phyloP scores from a whole-genome alignment of 225 moss, liverwort and hornwort genomes.

The Takakia lepidozioides region DNA sequence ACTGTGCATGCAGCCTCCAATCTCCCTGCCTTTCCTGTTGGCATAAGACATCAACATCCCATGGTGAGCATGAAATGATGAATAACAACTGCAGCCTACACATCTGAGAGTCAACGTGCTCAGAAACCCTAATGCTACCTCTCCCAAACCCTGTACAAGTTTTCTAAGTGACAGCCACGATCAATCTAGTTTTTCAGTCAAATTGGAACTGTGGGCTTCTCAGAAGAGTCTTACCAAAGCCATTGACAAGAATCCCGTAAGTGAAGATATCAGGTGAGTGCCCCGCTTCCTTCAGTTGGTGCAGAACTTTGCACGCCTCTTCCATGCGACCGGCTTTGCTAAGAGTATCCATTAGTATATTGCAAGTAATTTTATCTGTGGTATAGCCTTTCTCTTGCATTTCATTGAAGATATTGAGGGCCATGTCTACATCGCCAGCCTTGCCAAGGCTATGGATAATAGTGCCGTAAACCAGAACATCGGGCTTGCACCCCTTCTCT shows the following conservation, averaged over 20 bases:
- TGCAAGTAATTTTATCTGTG: constrained; percentile 6
- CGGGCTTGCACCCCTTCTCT: constrained; percentile 7
- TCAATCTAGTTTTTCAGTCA: too few relatives aligned
- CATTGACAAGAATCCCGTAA: constrained; percentile 7
- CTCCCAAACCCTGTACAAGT: too few relatives aligned
- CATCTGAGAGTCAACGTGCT: too few relatives aligned
- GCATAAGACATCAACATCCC: too few relatives aligned
- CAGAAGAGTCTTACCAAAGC: too few relatives aligned
- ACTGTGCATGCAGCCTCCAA: constrained; percentile 6
- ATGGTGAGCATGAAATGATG: too few relatives aligned
- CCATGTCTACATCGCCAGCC: constrained; percentile 8
- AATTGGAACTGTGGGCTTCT: too few relatives aligned
- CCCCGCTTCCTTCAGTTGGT: constrained; percentile 10
- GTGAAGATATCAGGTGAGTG: constrained; percentile 8
- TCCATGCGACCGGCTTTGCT: constrained; percentile 7
- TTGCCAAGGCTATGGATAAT: constrained; percentile 9
- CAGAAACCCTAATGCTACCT: too few relatives aligned
- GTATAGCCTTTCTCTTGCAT: constrained; percentile 9
- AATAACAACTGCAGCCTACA: too few relatives aligned
- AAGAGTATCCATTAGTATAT: constrained; percentile 9
- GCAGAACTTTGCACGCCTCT: constrained; percentile 8
- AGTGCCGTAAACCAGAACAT: constrained; percentile 7
- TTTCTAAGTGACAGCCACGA: too few relatives aligned
- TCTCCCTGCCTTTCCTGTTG: constrained; percentile 7
- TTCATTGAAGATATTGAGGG: constrained; percentile 6